Base-by-base conservation (phyloP, 192 early-diverging fungal genomes). In the Backusella sp. region DNA sequence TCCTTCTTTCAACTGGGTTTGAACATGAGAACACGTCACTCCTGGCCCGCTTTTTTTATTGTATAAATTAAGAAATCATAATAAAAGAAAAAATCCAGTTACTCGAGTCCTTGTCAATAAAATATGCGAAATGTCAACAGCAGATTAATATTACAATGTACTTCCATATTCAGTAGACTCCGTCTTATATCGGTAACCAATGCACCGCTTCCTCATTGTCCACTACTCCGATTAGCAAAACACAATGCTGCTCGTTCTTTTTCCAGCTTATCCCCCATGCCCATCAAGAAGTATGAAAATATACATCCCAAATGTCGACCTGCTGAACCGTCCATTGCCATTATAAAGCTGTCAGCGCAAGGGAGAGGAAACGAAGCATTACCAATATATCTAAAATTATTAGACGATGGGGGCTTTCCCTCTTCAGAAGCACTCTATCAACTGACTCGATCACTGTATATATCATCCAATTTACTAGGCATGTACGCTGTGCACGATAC, bases 361-460 rank as follows among this genome's bases (percentile, higher is more conserved):
- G 72, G 72, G 19, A 34, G 72, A 26, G 35, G 35, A 14, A 62
- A 73, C 39, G 72, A 73, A 41, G 72, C 72, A 21, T 26, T 73
- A 4, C 19, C 49, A 11, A 28, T 34, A 19, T 73, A 65, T 39
- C 37, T 73, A 34, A 41, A 73, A 17, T n/a, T 73, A 19, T 17
- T 73, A 28, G 72, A 65, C 2, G 36, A 41, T 17, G 56, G 34
- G 19, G 72, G 72, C 6, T 73, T 67, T 74, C 73, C 73, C 2
- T 67, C 62, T 17, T 26, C 28, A 44, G 73, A 74, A 74, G 73
- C 73, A 28, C 23, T 68, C n/a, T 74, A 74, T 65, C 73, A 74
- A 49, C 41, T 74, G 14, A 34, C 30, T 26, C 35, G 32, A 34
- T 14, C 65, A 32, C 37, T 74, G 12, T 67, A 67, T n/a, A 23